These are phyloP conservation scores for Cephaloascus fragrans DNA, from an alignment of 805 yeast species.

Conservation along the genomic window DNA sequence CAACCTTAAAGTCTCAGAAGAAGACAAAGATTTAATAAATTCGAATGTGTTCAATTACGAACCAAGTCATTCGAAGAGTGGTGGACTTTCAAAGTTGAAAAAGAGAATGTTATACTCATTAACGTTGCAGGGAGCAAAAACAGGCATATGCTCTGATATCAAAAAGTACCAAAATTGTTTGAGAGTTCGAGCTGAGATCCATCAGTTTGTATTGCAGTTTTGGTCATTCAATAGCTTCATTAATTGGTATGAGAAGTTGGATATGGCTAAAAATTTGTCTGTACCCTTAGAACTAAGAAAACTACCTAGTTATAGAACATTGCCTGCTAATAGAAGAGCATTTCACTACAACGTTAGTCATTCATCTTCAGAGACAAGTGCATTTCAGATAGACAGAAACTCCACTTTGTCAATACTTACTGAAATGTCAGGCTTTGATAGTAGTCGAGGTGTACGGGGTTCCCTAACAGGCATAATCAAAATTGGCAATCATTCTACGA, in stretches of 20 bases:
- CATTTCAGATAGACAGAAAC: background rate
- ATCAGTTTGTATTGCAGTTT: conserved; percentile 26
- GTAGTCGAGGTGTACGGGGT: no score
- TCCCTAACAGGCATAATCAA: no score
- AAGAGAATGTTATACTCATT: background rate
- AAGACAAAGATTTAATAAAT: no score
- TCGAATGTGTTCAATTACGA: background rate
- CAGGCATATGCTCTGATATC: background rate
- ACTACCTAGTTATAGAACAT: background rate
- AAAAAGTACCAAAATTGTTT: conserved; percentile 20
- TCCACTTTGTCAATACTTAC: background rate
- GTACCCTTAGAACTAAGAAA: conserved; percentile 17
- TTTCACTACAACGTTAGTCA: background rate
- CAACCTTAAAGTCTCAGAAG: background rate
- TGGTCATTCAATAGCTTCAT: conserved; percentile 31
- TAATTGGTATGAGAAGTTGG: conserved; percentile 25
- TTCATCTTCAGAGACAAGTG: background rate
- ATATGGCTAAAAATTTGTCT: conserved; percentile 24
- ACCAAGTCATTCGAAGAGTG: background rate
- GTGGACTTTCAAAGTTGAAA: background rate
- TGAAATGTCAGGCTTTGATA: background rate
- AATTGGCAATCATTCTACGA: no score
- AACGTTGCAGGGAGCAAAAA: background rate
- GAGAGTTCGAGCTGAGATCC: conserved; percentile 26
- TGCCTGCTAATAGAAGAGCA: background rate